phyloP scores from a whole-genome alignment of 2,329 filamentous ascomycete genomes.

The Verticillium longisporum region DNA sequence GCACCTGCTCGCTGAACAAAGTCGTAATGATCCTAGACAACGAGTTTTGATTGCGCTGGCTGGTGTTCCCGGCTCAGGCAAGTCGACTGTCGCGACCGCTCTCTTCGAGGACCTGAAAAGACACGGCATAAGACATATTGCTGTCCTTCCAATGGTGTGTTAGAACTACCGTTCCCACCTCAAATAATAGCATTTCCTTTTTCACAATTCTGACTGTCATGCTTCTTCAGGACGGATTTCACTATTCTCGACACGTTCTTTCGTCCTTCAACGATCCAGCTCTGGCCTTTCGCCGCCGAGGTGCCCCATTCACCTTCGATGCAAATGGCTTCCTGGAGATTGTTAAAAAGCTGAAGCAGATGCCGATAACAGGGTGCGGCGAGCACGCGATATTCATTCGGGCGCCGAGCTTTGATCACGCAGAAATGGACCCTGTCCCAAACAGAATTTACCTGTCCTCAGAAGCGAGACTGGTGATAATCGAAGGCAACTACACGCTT shows the following conservation, averaged over 20 bases:
- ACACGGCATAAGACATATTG: conserved; percentile 9
- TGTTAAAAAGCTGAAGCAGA: conserved; percentile 12
- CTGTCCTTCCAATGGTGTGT: conserved; percentile 19
- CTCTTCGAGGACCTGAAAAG: conserved; percentile 12
- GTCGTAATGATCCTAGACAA: neutral
- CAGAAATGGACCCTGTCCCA: conserved; percentile 37
- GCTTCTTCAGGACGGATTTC: conserved; percentile 21
- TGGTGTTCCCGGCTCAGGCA: conserved; percentile 23
- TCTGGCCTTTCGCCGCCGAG: conserved; percentile 18
- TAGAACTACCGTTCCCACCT: neutral
- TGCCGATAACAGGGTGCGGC: conserved; percentile 14
- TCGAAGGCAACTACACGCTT: conserved; percentile 44
- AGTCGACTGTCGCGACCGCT: conserved; percentile 17
- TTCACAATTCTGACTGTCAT: neutral
- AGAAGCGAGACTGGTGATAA: conserved; percentile 38
- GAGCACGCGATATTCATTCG: conserved; percentile 9
- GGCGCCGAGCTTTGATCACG: conserved; percentile 42
- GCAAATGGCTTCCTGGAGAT: conserved; percentile 15
- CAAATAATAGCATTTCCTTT: too few species aligned
- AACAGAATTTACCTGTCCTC: conserved; percentile 19
- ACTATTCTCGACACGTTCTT: conserved; percentile 16
- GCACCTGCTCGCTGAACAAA: conserved; percentile 1
- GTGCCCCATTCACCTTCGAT: conserved; percentile 24
- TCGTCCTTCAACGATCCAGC: conserved; percentile 13
- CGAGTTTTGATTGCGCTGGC: conserved; percentile 21